Conservation (phyloP, 1,284 basidiomycete species). For the Apiotrichum porosum region DNA sequence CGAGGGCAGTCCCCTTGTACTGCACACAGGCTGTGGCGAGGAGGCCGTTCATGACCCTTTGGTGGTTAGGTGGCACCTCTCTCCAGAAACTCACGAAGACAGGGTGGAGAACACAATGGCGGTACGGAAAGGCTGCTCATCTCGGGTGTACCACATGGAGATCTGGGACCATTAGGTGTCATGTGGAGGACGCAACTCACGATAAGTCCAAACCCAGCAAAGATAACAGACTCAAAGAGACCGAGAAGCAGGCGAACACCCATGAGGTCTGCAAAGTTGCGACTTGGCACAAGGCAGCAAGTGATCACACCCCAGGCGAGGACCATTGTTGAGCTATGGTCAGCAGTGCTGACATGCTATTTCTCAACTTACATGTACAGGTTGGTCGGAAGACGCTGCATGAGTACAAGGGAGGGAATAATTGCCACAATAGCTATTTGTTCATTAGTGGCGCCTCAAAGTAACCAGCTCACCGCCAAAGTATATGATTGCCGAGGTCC, state of each 20-base stretch:
- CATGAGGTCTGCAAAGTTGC: conserved; percentile 14
- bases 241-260: conserved; percentile 22
- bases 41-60: conserved; percentile 26
- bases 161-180: conserved; percentile 14
- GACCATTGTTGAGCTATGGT: too few species aligned
- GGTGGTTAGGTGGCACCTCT: too few species aligned
- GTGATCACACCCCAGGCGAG: conserved; percentile 15
- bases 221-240: conserved; percentile 19
- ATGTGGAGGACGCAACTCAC: conserved; percentile 1
- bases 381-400: too few species aligned
- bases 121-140: conserved; percentile 19
- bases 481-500: conserved; percentile 23
- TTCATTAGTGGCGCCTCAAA: too few species aligned
- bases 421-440: conserved; percentile 12
- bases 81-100: too few species aligned
- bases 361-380: too few species aligned
- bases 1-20: conserved; percentile 11
- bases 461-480: conserved; percentile 18
- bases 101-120: conserved; percentile 25
- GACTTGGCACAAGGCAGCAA: conserved; percentile 9
- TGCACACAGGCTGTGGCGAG: conserved; percentile 11
- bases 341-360: too few species aligned
- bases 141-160: conserved; percentile 25
- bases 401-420: too few species aligned
- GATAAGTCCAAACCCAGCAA: too few species aligned